Percentiles rank a stretch among this genome's conserved stretches.
Conservation (phyloP, 2,329 filamentous ascomycete genomes). For the Didymella keratinophila region DNA sequence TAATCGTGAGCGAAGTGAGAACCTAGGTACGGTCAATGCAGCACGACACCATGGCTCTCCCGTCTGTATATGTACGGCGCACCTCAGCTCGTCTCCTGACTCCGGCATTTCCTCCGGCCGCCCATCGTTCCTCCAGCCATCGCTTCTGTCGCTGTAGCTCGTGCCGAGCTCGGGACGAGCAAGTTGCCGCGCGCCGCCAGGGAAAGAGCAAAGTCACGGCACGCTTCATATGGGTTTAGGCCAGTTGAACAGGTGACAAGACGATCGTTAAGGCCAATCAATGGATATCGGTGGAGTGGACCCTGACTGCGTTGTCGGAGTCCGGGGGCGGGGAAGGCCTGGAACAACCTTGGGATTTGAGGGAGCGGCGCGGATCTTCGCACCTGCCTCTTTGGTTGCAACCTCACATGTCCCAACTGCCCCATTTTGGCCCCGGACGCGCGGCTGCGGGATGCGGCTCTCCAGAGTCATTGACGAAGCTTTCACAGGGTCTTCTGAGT, state of each 20-base stretch:
- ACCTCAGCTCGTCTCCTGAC: background rate
- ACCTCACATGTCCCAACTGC: background rate
- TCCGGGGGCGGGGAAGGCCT: slow-evolving; percentile 14
- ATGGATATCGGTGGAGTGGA: slow-evolving; percentile 4
- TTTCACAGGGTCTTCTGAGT: too few species aligned
- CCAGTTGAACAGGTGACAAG: slow-evolving; percentile 7
- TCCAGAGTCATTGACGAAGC: background rate
- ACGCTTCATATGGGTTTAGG: slow-evolving; percentile 2
- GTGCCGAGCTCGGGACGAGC: slow-evolving; percentile 19
- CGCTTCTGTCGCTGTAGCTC: slow-evolving; percentile 6
- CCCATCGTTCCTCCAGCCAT: slow-evolving; percentile 8
- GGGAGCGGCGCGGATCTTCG: background rate
- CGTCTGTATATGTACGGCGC: slow-evolving; percentile 6
- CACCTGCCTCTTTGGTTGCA: slow-evolving; percentile 14
- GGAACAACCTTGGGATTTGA: background rate
- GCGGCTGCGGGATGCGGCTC: background rate
- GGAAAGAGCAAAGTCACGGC: slow-evolving; percentile 10
- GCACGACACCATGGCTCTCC: background rate
- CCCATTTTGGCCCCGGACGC: background rate
- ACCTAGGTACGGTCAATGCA: background rate
- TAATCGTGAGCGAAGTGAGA: background rate
- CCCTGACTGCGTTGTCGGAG: slow-evolving; percentile 22
- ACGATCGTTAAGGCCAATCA: slow-evolving; percentile 15
- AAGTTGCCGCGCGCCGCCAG: slow-evolving; percentile 7
- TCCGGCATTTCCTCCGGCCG: slow-evolving; percentile 4